Base-by-base conservation (phyloP, 768 basidiomycete species). In the Arthromyces matolae region DNA sequence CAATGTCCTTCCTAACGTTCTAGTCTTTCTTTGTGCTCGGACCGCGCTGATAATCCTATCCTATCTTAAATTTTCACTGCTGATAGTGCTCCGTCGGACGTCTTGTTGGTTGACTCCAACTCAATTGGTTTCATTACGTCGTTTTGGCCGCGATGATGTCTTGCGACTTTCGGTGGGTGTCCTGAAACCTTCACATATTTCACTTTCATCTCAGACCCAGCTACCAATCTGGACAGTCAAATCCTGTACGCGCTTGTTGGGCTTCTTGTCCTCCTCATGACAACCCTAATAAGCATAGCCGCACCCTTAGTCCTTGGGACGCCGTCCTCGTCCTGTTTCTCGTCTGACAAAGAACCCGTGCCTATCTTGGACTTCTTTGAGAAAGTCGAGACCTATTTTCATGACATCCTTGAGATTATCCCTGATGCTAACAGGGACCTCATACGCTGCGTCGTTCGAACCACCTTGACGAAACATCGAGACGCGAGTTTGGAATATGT, bases 351-450 rank as follows among this genome's bases (percentile, higher is more conserved):
- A 5, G 33, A 20, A 50, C 7, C 20, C 18, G 9, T 20, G 33
- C 23, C 13, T 34, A 10, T 12, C 9, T 38, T 37, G 0, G 49
- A 50, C 12, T 14, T 27, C 13, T 18, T 33, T 33, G 42, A 44
- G 62, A 54, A 48, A 42, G 35, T 36, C 27, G 37, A 32, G 19
- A 49, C 57, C 46, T 54, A 50, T 52, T 43, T 83, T 23, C 71
- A 76, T 4, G 78, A 73, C 34, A 71, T 88, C 18, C 67, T 85
- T 33, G 84, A 87, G 54, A 76, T 90, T 38, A 63, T 88, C 5
- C 88, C 88, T 0, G 84, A 88, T 54, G 83, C 85, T 18, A 71
- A 77, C 16, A 79, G 80, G 0, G 65, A 71, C 2, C 73, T 86
- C 54, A 72, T 75, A 8, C 58, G 70, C 25, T 52, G 57, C 3